These are phyloP conservation scores for Simplicillium aogashimaense DNA, from an alignment of 2,329 filamentous ascomycete species.

Conservation along the genomic window DNA sequence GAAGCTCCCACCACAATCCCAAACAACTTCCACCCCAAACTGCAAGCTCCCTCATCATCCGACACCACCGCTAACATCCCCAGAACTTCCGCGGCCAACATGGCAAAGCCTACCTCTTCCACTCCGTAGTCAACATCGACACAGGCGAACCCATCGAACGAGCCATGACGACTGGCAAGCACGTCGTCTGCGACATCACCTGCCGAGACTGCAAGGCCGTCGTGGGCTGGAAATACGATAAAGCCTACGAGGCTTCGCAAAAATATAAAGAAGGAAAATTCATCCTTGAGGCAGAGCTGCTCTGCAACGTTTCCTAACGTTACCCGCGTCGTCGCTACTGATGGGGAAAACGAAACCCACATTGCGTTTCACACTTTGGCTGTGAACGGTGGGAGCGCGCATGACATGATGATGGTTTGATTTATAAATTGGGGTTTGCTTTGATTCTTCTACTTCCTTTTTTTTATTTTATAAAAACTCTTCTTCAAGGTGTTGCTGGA, in stretches of 20 bases:
- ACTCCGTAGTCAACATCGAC: slow-evolving; percentile 84
- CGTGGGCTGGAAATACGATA: slow-evolving; percentile 99
- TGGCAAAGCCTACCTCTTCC: slow-evolving; percentile 96
- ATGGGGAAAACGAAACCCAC: too few species aligned
- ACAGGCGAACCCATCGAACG: slow-evolving; percentile 80
- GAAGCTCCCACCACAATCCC: background rate
- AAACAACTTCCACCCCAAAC: background rate
- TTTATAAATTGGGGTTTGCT: too few species aligned
- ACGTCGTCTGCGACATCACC: slow-evolving; percentile 86
- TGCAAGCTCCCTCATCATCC: background rate
- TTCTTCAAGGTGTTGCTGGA: too few species aligned
- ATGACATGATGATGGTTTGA: too few species aligned
- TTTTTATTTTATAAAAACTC: too few species aligned
- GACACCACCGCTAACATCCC: slow-evolving; percentile 2
- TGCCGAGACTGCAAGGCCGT: slow-evolving; percentile 87
- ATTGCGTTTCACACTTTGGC: too few species aligned
- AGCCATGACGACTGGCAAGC: slow-evolving; percentile 94
- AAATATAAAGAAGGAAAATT: slow-evolving; percentile 99
- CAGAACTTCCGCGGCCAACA: slow-evolving; percentile 98
- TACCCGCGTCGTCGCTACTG: too few species aligned
- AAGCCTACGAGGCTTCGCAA: slow-evolving; percentile 82
- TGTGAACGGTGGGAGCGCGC: too few species aligned
- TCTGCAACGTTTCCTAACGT: slow-evolving; percentile 61
- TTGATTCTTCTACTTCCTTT: too few species aligned
- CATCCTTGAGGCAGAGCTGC: slow-evolving; percentile 84